Percentiles rank a stretch among this genome's conserved stretches.
Evolutionary conservation across 1,284 basidiomycete genomes (phyloP).

Genomic region (Boletus subluridellus): DNA sequence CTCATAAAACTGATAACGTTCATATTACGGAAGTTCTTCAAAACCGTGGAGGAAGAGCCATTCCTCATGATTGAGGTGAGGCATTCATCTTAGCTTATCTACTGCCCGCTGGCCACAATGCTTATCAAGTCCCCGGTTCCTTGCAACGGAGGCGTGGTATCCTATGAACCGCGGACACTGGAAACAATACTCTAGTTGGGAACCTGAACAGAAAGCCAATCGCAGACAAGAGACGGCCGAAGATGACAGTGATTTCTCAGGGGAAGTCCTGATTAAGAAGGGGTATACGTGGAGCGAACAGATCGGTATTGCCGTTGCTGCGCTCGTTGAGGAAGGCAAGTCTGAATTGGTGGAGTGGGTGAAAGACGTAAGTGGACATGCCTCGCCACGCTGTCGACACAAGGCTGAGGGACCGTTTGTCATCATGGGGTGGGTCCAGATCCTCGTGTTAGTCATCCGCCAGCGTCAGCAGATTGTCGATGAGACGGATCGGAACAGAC

Average conservation of each 20-base stretch:
- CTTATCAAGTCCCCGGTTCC: slow-evolving; percentile 12
- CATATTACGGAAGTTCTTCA: slow-evolving; percentile 89
- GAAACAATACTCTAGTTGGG: slow-evolving; percentile 81
- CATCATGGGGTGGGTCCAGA: slow-evolving; percentile 42
- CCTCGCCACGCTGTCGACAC: slow-evolving; percentile 20
- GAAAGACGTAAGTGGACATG: slow-evolving; percentile 57
- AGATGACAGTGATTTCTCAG: slow-evolving; percentile 46
- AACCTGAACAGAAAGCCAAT: slow-evolving; percentile 60
- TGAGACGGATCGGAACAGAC: slow-evolving; percentile 55
- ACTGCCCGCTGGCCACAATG: slow-evolving; percentile 14
- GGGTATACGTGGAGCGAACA: slow-evolving; percentile 89
- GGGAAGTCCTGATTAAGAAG: slow-evolving; percentile 80
- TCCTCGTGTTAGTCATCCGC: slow-evolving; percentile 62
- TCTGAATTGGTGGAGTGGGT: slow-evolving; percentile 72
- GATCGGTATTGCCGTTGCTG: slow-evolving; percentile 78
- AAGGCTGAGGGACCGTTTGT: slow-evolving; percentile 20
- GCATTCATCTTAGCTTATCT: slow-evolving; percentile 31
- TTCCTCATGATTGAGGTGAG: slow-evolving; percentile 79
- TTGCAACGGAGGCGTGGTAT: slow-evolving; percentile 66
- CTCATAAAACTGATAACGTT: slow-evolving; percentile 79
- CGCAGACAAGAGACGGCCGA: slow-evolving; percentile 41
- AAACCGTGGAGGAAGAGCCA: slow-evolving; percentile 73
- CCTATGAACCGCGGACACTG: slow-evolving; percentile 84
- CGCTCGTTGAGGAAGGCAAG: slow-evolving; percentile 66
- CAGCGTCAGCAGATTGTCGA: slow-evolving; percentile 69